phyloP scores from a whole-genome alignment of 305 asterid species.

The Rubia balearica region DNA sequence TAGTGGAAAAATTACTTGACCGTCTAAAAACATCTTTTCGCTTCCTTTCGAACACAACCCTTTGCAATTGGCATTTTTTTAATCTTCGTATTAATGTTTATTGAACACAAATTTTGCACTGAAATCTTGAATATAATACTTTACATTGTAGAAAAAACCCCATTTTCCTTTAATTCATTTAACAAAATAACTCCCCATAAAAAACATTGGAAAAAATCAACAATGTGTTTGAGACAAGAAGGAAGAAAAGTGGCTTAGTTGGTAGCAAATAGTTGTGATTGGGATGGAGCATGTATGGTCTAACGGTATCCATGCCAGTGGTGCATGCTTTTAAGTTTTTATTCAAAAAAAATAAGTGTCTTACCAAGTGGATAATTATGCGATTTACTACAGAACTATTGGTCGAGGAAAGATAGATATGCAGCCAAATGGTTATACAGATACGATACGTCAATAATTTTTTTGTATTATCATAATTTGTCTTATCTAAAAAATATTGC shows the following conservation, averaged over 20 bases:
- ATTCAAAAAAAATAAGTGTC: slow-evolving; percentile 11
- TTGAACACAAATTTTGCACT: too few species aligned
- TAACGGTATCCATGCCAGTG: slow-evolving; percentile 49
- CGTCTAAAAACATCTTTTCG: too few species aligned
- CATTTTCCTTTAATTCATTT: too few species aligned
- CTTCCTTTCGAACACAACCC: too few species aligned
- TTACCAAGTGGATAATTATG: too few species aligned
- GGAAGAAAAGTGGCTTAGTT: slow-evolving; percentile 33
- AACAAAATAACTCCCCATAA: too few species aligned
- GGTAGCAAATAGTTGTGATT: slow-evolving; percentile 35
- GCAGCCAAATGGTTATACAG: slow-evolving; percentile 30
- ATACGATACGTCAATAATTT: slow-evolving; percentile 9
- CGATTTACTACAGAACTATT: slow-evolving; percentile 30
- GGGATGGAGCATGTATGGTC: slow-evolving; percentile 34
- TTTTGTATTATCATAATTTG: not conserved
- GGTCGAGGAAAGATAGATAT: slow-evolving; percentile 20
- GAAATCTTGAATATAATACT: too few species aligned
- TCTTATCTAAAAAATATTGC: not conserved
- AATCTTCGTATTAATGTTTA: too few species aligned
- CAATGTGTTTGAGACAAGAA: slow-evolving; percentile 21
- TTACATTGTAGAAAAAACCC: too few species aligned
- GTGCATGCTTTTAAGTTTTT: slow-evolving; percentile 38
- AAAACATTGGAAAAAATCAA: slow-evolving; percentile 14
- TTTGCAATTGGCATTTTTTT: too few species aligned
- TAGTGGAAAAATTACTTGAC: too few species aligned